Evolutionary conservation across 176 grass and related monocot species (phyloP).

Genomic region (Ensete glaucum): DNA sequence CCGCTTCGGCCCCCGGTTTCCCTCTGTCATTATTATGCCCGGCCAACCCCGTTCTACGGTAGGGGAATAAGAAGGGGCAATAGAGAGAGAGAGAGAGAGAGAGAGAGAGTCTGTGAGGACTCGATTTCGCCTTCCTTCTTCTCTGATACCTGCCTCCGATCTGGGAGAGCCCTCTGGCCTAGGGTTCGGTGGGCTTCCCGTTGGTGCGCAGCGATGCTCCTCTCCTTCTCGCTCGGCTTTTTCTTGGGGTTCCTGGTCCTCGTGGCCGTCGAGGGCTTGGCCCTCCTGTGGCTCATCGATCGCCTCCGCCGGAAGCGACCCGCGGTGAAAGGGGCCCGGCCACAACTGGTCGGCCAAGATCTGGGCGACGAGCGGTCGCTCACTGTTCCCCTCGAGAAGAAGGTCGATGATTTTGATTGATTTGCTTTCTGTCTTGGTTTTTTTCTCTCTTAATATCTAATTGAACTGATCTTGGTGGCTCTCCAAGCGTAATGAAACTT

Average conservation of each 20-base stretch:
- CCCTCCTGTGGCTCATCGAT: slow-evolving; percentile 28
- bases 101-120: background rate
- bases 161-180: background rate
- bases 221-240: slow-evolving; percentile 48
- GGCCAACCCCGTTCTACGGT: too few relatives aligned
- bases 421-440: background rate
- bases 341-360: slow-evolving; percentile 19
- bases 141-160: background rate
- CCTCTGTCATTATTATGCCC: too few relatives aligned
- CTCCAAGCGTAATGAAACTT: background rate
- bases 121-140: background rate
- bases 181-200: background rate
- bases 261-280: slow-evolving; percentile 34
- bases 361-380: slow-evolving; percentile 41
- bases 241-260: slow-evolving; percentile 46
- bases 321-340: background rate
- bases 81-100: too few relatives aligned
- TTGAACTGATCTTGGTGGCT: background rate
- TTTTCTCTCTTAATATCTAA: background rate
- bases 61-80: too few relatives aligned
- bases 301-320: slow-evolving; percentile 32
- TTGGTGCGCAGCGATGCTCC: background rate
- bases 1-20: too few relatives aligned
- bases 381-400: slow-evolving; percentile 42
- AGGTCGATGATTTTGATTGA: slow-evolving; percentile 25